A percentile compares a stretch with the other conserved stretches of the same genome.
Evolutionary conservation across 164 flowering plant species (phyloP).

Genomic region (Paratinospora sagittata): DNA sequence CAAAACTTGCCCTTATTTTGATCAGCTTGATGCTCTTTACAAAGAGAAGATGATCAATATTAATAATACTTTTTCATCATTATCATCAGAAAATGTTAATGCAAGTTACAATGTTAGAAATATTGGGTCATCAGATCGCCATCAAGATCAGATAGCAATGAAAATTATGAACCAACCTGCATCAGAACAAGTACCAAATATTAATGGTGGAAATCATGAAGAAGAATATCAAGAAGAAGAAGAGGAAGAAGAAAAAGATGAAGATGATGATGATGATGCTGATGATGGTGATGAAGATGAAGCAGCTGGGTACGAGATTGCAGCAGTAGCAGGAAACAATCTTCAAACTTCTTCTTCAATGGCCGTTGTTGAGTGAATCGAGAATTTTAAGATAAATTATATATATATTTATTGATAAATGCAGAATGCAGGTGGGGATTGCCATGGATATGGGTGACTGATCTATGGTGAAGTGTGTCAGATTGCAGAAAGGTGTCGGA

Average conservation of each 20-base stretch:
- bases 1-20: constrained; percentile 72
- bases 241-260: constrained; percentile 12
- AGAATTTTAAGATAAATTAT: too few relatives aligned
- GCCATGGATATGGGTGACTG: not conserved
- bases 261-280: not conserved
- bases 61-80: not conserved
- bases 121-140: constrained; percentile 5
- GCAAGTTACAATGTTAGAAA: not conserved
- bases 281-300: constrained; percentile 18
- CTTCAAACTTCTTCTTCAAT: constrained; percentile 24
- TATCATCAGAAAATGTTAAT: not conserved
- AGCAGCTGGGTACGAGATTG: constrained; percentile 24
- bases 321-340: not conserved
- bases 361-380: constrained; percentile 19
- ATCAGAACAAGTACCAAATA: constrained; percentile 30
- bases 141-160: constrained; percentile 13
- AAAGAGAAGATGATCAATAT: constrained; percentile 35
- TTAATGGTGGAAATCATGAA: constrained; percentile 12
- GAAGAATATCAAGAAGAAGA: constrained; percentile 11
- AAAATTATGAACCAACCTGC: constrained; percentile 54
- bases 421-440: too few relatives aligned
- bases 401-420: too few relatives aligned
- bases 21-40: constrained; percentile 61
- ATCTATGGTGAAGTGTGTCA: constrained; percentile 4
- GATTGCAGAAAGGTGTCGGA: constrained; percentile 12